A percentile compares a stretch with the other conserved stretches of the same genome.
Evolutionary conservation across 2,329 filamentous ascomycete genomes (phyloP).

Genomic region (Aureobasidium sp.): DNA sequence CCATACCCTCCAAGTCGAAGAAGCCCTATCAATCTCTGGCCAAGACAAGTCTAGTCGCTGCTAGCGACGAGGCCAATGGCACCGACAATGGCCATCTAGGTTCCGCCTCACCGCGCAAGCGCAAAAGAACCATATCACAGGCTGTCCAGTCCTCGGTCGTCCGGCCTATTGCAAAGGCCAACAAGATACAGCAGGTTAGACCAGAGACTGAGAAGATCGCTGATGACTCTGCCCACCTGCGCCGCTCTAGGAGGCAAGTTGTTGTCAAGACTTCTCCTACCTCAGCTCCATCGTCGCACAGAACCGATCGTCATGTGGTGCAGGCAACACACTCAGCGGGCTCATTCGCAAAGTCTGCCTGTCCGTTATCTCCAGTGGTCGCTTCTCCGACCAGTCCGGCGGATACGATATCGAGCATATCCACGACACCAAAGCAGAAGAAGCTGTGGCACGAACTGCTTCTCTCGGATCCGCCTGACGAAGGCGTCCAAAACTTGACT

Average conservation of each 20-base stretch:
- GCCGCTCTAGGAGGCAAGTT: neutral
- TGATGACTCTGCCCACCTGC: neutral
- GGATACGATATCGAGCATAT: conserved; percentile 1
- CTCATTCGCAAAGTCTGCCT: neutral
- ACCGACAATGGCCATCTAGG: neutral
- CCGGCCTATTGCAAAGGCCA: neutral
- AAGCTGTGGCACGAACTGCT: conserved; percentile 26
- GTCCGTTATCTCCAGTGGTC: neutral
- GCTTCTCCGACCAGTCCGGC: conserved; percentile 1
- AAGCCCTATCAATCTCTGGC: neutral
- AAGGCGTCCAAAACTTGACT: neutral
- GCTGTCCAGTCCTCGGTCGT: neutral
- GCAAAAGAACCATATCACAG: conserved; percentile 4
- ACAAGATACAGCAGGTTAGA: neutral
- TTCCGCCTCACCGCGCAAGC: conserved; percentile 2
- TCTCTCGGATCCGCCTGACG: conserved; percentile 12
- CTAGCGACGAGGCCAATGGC: neutral
- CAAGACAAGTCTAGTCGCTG: neutral
- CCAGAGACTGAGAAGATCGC: neutral
- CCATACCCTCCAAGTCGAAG: neutral
- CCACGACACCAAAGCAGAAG: conserved; percentile 26
- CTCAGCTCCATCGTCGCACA: neutral
- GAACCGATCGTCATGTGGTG: neutral
- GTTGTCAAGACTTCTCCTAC: neutral
- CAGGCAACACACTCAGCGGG: neutral